These are phyloP conservation scores for Crithidia expoeki DNA, from an alignment of 208 protist genomes.

Conservation along the genomic window DNA sequence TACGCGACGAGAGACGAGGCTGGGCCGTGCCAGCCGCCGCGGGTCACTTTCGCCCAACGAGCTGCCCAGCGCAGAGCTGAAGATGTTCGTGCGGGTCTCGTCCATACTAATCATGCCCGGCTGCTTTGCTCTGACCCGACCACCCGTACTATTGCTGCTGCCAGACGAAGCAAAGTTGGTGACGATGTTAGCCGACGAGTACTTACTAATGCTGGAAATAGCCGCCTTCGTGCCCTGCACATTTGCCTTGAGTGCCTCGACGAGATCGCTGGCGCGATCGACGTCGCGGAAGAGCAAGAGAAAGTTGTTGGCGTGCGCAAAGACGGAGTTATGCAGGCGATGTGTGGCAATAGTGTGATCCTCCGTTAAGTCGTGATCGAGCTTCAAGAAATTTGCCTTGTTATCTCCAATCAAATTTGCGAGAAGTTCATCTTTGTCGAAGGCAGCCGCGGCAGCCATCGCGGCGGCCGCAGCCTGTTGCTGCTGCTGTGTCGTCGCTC, in stretches of 20 bases:
- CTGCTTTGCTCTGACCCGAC: not conserved
- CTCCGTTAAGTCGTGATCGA: conserved; percentile 78
- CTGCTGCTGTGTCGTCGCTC: conserved; percentile 14
- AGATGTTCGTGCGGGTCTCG: conserved; percentile 8
- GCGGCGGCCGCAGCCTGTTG: conserved; percentile 6
- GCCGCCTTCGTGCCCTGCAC: conserved; percentile 84
- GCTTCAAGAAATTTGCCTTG: conserved; percentile 67
- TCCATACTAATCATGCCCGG: not conserved
- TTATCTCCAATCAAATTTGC: conserved; percentile 56
- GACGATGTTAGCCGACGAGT: conserved; percentile 51
- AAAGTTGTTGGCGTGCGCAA: conserved; percentile 78
- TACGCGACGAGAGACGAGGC: conserved; percentile 43
- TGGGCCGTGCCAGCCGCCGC: conserved; percentile 32
- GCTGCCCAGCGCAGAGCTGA: conserved; percentile 28
- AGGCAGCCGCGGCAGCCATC: conserved; percentile 32
- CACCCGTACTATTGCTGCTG: too few species aligned
- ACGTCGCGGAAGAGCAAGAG: conserved; percentile 85
- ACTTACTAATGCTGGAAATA: conserved; percentile 82
- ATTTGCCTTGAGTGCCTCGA: conserved; percentile 81
- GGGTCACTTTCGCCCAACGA: conserved; percentile 22
- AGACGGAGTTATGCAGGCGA: conserved; percentile 73
- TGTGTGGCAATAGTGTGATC: conserved; percentile 72
- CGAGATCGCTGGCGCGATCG: conserved; percentile 63
- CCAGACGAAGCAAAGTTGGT: conserved; percentile 10
- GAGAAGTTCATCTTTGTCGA: conserved; percentile 77